Evolutionary conservation across 176 grass and related monocot species (phyloP), one percentile per base, ranked within the genome.

Genomic region (Eremochloa ophiuroides): DNA sequence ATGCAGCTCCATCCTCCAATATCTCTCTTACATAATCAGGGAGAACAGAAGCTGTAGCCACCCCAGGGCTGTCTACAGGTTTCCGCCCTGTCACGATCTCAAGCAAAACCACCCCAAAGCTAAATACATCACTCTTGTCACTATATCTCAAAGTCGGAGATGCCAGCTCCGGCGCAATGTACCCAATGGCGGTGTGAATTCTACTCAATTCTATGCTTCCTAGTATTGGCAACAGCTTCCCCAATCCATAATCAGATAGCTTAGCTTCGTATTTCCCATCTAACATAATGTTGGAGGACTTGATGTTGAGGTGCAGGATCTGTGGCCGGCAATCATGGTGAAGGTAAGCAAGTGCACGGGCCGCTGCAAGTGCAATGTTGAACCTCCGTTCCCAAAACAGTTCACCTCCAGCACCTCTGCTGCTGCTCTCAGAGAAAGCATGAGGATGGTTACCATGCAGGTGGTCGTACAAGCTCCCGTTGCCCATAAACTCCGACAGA

Each of bases 41-140:
- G 50, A 99, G 53, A 86, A 90, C 87, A 23, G 91, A 73, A 4
- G 81, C 80, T 81, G 77, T 82, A 34, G 75, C 75, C 40, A 41
- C 88, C 27, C 83, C 87, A 47, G 75, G 86, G 58, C 96, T 95
- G 18, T 90, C 93, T 31, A 95, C 91, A 17, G 96, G 96, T 42
- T 99, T 99, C 79, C 83, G 69, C 55, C 93, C 89, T 23, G 96
- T 99, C 70, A 99, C 93, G 51, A 91, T 93, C 80, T 99, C 96
- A 71, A 95, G 88, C 48, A 99, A 81, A 84, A 99, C 85, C 41
- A 99, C 96, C 63, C 96, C 96, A 31, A 99, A 95, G 88, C 96
- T 99, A 84, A 91, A 99, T 67, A 99, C 96, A 83, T 99, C 96
- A 66, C 96, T 95, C 73, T 93, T 99, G 12, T 99, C 89, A 1